Evolutionary conservation across 2,329 filamentous ascomycete genomes (phyloP).

Genomic region (Epichloe uncinata): DNA sequence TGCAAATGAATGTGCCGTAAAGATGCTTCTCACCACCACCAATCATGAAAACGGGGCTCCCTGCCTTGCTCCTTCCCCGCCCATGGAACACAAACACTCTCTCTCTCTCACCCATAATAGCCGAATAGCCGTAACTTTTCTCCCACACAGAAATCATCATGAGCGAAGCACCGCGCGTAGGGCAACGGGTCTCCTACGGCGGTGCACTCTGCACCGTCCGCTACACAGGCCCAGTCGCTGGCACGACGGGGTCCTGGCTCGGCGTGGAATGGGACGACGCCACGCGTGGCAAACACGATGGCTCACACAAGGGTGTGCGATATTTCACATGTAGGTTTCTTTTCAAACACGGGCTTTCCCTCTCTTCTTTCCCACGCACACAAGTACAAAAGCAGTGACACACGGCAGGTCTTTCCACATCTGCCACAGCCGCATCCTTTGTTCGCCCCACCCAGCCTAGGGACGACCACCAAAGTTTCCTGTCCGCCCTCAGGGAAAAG

Average conservation of each 20-base stretch:
- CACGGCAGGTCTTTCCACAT: conserved; percentile 41
- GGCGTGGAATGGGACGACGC: conserved; percentile 96
- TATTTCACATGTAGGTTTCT: conserved; percentile 65
- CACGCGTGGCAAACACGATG: conserved; percentile 78
- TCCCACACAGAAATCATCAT: conserved; percentile 15
- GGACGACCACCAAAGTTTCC: conserved; percentile 58
- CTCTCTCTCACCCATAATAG: background rate
- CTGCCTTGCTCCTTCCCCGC: background rate
- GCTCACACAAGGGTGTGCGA: conserved; percentile 60
- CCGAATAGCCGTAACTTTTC: background rate
- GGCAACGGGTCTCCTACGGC: conserved; percentile 70
- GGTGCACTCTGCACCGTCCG: conserved; percentile 70
- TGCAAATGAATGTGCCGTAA: no score
- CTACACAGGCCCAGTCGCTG: conserved; percentile 64
- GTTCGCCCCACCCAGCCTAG: conserved; percentile 61
- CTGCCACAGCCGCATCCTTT: conserved; percentile 70
- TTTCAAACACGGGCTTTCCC: no score
- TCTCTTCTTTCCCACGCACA: background rate
- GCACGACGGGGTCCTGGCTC: conserved; percentile 70
- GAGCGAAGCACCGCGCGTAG: conserved; percentile 33
- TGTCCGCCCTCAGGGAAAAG: conserved; percentile 69
- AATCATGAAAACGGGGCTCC: background rate
- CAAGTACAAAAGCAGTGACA: background rate
- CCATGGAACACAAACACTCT: background rate
- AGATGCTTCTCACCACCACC: no score